These are phyloP conservation scores for Nothopassalora personata DNA, from an alignment of 2,329 filamentous ascomycete genomes.

Conservation along the genomic window DNA sequence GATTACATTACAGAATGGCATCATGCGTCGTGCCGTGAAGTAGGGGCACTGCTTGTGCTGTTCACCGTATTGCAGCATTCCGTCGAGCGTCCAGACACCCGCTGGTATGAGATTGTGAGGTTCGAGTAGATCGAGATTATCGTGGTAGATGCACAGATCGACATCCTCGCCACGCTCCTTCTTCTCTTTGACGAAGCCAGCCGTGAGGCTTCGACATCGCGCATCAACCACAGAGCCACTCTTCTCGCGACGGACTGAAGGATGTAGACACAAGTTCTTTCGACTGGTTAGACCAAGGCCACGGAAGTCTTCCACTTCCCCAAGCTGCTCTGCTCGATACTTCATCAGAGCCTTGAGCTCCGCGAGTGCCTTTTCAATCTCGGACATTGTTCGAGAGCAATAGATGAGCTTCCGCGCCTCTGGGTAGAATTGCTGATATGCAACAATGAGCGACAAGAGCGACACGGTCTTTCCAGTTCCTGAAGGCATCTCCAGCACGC, in stretches of 20 bases:
- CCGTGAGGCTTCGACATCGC: conserved; percentile 90
- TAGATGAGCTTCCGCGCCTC: conserved; percentile 96
- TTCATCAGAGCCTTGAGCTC: conserved; percentile 93
- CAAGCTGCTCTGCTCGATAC: conserved; percentile 84
- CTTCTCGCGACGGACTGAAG: conserved; percentile 92
- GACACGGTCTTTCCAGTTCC: conserved; percentile 98
- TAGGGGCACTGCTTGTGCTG: conserved; percentile 96
- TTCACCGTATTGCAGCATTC: conserved; percentile 82
- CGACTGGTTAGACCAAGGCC: conserved; percentile 89
- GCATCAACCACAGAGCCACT: conserved; percentile 91
- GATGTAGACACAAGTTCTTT: conserved; percentile 95
- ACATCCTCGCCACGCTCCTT: conserved; percentile 93
- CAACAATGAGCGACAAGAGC: conserved; percentile 87
- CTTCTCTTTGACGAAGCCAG: conserved; percentile 95
- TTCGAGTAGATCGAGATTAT: conserved; percentile 94
- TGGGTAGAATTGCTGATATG: conserved; percentile 90
- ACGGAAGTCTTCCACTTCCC: conserved; percentile 84
- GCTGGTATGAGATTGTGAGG: conserved; percentile 91
- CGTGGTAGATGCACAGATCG: conserved; percentile 91
- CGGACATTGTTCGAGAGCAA: conserved; percentile 98
- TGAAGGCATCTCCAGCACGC: conserved; percentile 97
- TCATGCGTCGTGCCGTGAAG: conserved; percentile 94
- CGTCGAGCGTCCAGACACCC: conserved; percentile 93
- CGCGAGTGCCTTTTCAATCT: conserved; percentile 94
- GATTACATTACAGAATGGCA: conserved; percentile 98